Percentiles rank a stretch among this genome's conserved stretches.
phyloP scores from a whole-genome alignment of 192 early-diverging fungal species.

The Diversispora eburnea region DNA sequence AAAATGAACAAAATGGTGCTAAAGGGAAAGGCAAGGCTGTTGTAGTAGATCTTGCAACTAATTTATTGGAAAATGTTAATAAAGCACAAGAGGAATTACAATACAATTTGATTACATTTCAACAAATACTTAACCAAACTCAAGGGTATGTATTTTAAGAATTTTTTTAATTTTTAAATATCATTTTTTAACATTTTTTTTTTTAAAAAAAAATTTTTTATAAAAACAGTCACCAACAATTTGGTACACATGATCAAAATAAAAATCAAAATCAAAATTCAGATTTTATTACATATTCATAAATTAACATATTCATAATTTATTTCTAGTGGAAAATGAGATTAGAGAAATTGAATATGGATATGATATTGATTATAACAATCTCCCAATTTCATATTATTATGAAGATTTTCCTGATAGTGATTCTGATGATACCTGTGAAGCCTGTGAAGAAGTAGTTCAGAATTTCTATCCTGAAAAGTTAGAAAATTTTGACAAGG shows the following conservation, averaged over 20 bases:
- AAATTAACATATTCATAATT: background rate
- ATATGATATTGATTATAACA: constrained; percentile 11
- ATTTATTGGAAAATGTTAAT: constrained; percentile 9
- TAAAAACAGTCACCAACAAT: background rate
- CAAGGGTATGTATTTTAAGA: background rate
- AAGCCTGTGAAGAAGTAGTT: background rate
- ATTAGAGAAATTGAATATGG: constrained; percentile 18
- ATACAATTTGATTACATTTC: constrained; percentile 7
- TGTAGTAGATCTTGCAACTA: background rate
- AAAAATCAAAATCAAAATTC: too few species aligned
- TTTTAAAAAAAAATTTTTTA: constrained; percentile 1
- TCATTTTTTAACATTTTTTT: background rate
- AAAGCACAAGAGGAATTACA: constrained; percentile 11
- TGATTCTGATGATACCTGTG: background rate
- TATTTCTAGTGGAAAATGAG: background rate
- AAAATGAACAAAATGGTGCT: background rate
- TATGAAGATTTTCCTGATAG: constrained; percentile 15
- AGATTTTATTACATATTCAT: too few species aligned
- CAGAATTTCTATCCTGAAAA: background rate
- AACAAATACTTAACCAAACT: constrained; percentile 16
- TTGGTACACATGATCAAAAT: too few species aligned
- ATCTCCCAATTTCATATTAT: constrained; percentile 13
- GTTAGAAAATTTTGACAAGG: constrained; percentile 32
- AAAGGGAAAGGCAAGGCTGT: constrained; percentile 27
- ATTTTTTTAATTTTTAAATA: background rate